Conservation (phyloP, 139 green algal genomes). For the Chlorella sorokiniana region DNA sequence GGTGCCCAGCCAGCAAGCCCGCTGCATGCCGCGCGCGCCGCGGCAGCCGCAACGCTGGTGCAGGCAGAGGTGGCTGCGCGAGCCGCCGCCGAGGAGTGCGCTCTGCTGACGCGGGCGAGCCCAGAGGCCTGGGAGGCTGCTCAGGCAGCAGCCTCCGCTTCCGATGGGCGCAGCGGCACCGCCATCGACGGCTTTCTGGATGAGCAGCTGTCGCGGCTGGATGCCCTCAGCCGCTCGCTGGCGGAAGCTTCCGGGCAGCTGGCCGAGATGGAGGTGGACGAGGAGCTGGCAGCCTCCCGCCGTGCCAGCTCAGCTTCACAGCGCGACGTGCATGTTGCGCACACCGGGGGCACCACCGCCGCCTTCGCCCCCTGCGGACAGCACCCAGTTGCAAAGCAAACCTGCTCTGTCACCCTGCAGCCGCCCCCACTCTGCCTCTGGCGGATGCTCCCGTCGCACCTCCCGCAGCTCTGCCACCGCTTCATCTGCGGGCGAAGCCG, state of each 20-base stretch:
- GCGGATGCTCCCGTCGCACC: too few species aligned
- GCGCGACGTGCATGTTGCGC: too few species aligned
- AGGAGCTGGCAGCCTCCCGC: not conserved
- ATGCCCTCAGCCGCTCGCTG: not conserved
- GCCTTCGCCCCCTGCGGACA: too few species aligned
- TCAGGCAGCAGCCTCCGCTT: not conserved
- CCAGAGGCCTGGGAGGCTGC: not conserved
- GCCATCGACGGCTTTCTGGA: not conserved
- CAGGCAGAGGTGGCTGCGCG: not conserved
- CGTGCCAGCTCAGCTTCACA: conserved; percentile 7
- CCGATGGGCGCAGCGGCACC: not conserved
- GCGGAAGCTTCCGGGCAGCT: not conserved
- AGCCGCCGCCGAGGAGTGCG: not conserved
- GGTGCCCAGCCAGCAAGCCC: not conserved
- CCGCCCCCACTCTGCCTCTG: too few species aligned
- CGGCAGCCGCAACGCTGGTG: not conserved
- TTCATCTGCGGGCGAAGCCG: too few species aligned
- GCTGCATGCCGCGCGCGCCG: not conserved
- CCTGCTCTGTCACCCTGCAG: too few species aligned
- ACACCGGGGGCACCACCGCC: too few species aligned
- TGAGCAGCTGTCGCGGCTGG: not conserved
- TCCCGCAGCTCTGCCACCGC: too few species aligned
- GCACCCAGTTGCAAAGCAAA: too few species aligned
- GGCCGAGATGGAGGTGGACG: not conserved
- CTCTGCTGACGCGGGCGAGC: not conserved